Conservation (phyloP, 2,329 filamentous ascomycete species). For the Talaromyces sp. region DNA sequence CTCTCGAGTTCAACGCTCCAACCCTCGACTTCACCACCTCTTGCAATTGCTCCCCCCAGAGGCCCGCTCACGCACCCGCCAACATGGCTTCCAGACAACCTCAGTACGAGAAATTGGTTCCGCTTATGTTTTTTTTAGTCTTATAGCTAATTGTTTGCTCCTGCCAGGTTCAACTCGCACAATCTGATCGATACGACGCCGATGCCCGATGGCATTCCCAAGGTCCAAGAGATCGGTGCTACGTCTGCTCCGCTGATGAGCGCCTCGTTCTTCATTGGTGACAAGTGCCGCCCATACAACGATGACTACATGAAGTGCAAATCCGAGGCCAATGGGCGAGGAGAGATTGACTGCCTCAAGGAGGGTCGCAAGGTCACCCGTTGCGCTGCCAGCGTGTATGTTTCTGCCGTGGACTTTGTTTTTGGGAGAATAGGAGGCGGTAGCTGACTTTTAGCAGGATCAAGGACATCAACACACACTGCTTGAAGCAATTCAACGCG, state of each 20-base stretch:
- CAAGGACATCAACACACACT: slow-evolving; percentile 93
- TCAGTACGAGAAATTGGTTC: slow-evolving; percentile 20
- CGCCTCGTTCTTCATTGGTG: slow-evolving; percentile 94
- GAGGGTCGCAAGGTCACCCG: slow-evolving; percentile 94
- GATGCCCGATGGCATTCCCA: slow-evolving; percentile 84
- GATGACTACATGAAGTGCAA: slow-evolving; percentile 99
- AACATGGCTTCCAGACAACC: slow-evolving; percentile 29
- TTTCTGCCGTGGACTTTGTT: background rate
- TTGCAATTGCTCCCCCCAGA: slow-evolving; percentile 9
- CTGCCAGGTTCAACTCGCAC: slow-evolving; percentile 82
- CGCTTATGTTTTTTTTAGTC: slow-evolving; percentile 18
- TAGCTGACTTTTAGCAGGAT: slow-evolving; percentile 51
- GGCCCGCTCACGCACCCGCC: slow-evolving; percentile 14
- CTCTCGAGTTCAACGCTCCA: slow-evolving; percentile 1
- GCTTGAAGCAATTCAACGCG: slow-evolving; percentile 80
- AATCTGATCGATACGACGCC: slow-evolving; percentile 93
- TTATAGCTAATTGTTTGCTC: slow-evolving; percentile 15
- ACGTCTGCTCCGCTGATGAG: slow-evolving; percentile 89
- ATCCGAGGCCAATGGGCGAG: slow-evolving; percentile 82
- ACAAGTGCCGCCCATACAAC: slow-evolving; percentile 90
- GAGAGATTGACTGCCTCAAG: slow-evolving; percentile 91
- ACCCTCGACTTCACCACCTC: slow-evolving; percentile 4
- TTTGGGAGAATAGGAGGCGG: background rate
- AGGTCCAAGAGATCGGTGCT: slow-evolving; percentile 87
- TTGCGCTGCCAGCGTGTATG: slow-evolving; percentile 93